Conservation (phyloP, 1,284 basidiomycete species). For the Heterobasidion occidentale region DNA sequence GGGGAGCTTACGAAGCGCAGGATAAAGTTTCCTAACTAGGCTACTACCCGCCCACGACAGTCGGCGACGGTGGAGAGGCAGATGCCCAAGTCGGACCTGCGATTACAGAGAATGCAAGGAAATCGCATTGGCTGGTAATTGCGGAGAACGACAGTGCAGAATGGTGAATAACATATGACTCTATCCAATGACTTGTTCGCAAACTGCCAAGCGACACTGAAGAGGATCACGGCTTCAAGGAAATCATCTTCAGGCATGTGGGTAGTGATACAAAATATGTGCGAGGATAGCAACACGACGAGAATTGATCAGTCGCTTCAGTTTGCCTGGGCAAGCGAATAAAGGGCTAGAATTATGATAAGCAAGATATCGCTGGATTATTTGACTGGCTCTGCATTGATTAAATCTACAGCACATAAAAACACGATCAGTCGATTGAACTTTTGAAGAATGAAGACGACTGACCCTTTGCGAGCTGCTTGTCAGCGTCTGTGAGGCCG, state of each 20-base stretch:
- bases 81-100: no score
- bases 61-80: no score
- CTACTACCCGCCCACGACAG: no score
- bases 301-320: background rate
- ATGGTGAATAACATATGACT: no score
- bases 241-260: background rate
- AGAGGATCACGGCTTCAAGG: background rate
- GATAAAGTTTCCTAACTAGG: background rate
- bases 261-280: conserved; percentile 10
- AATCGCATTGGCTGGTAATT: no score
- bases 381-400: conserved; percentile 58
- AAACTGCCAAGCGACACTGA: no score
- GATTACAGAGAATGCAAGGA: no score
- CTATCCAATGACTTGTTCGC: no score
- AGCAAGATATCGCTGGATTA: conserved; percentile 2
- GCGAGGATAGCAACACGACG: conserved; percentile 3
- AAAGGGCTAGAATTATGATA: background rate
- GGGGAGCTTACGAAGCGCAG: background rate
- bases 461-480: conserved; percentile 71
- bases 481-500: conserved; percentile 79
- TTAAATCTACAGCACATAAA: conserved; percentile 36
- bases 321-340: background rate
- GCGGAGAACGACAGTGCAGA: no score
- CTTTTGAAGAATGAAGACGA: conserved; percentile 4
- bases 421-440: background rate